These are phyloP conservation scores for Saccharomyces uvarum DNA, from an alignment of 1,139 yeast genomes.

Conservation along the genomic window DNA sequence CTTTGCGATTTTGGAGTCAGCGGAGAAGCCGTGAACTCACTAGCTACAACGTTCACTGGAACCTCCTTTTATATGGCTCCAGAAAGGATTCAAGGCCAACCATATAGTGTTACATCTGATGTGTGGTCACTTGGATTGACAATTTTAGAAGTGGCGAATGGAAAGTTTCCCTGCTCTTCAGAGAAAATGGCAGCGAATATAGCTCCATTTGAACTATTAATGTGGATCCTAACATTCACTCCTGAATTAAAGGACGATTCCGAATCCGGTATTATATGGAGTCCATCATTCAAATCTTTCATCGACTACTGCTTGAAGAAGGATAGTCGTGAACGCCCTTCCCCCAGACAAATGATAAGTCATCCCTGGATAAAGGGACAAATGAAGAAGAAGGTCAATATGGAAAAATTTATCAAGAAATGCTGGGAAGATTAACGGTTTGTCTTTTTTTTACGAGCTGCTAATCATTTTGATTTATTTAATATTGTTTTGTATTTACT, in stretches of 20 bases:
- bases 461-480: neutral
- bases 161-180: constrained; percentile 63
- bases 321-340: constrained; percentile 71
- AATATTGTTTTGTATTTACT: neutral
- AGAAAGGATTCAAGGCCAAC: constrained; percentile 89
- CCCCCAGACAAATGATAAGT: constrained; percentile 83
- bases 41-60: constrained; percentile 94
- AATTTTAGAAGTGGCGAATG: constrained; percentile 83
- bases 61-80: constrained; percentile 98
- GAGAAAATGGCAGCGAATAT: constrained; percentile 34
- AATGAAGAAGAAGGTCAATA: constrained; percentile 59
- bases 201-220: constrained; percentile 79
- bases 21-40: constrained; percentile 89
- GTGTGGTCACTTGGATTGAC: constrained; percentile 95
- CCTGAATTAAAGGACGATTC: constrained; percentile 77
- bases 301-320: constrained; percentile 74
- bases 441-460: neutral
- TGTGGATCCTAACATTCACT: constrained; percentile 72
- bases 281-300: constrained; percentile 74
- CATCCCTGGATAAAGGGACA: constrained; percentile 91
- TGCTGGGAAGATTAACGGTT: constrained; percentile 51
- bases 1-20: constrained; percentile 98
- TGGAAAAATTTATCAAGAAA: constrained; percentile 77
- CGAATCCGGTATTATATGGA: constrained; percentile 70
- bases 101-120: constrained; percentile 89